Evolutionary conservation across 2,329 filamentous ascomycete genomes (phyloP), one percentile per base, ranked within the genome.

Genomic region (Leptosphaerulina australis): DNA sequence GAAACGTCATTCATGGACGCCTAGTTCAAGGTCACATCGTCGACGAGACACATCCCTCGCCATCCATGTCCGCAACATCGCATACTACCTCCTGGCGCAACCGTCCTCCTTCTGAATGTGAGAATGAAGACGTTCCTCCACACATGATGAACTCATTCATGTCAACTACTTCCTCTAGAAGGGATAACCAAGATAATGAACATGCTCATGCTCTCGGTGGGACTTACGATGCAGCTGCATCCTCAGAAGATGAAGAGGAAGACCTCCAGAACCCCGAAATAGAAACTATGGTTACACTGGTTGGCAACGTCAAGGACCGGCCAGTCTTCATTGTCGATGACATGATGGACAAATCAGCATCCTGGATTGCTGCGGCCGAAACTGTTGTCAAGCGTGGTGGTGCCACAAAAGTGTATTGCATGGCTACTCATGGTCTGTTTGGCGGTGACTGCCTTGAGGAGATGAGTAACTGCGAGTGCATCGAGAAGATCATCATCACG

Each of bases 281-380:
- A 17, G 94, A 99, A 76, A 91, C 92, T 68, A 96, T 93, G 79
- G 95, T 99, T 64, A 99, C 94, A 0, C 81, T 99, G n/a, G 94
- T 99, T 11, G 94, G 94, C 53, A 90, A 97, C 65, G 94, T 99
- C 53, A 88, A 86, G 68, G 86, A 90, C 69, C 85, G 90, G 50
- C 87, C 90, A 0, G 94, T 97, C 44, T 88, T 99, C 70, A 91
- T 99, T 54, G 89, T 99, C 39, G 94, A 99, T 71, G 94, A 99
- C 72, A 97, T 99, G 89, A 97, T 99, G 67, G 94, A 99, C 77
- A 97, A 96, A 77, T 87, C 91, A 8, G 90, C 88, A 11, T 96
- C 91, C 5, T 99, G 94, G 94, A 95, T 99, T 61, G 93, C 93
- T 5, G 94, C 94, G 5, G 94, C 94, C 10, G 94, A 99, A 78